Percentiles rank a stretch among this genome's conserved stretches.
phyloP scores from a whole-genome alignment of 352 stramenopile species.

The Globisporangium radiosum region DNA sequence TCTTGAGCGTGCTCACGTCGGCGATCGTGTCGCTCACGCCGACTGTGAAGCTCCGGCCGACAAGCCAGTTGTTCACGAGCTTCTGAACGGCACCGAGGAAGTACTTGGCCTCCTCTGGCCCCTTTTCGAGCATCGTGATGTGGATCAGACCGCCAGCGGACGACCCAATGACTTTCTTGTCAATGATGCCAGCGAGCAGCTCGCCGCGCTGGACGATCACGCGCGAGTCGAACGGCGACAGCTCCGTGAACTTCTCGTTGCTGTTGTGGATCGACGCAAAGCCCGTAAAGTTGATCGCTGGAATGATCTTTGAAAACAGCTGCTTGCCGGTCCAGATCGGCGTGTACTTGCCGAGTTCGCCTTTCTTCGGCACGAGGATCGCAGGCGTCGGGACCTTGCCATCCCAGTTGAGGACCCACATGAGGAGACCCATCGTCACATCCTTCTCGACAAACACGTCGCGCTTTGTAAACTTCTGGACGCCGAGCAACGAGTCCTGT shows the following conservation, averaged over 20 bases:
- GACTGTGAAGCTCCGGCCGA: constrained; percentile 97
- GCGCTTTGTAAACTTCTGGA: constrained; percentile 97
- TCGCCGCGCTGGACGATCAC: constrained; percentile 98
- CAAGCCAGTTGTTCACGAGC: constrained; percentile 98
- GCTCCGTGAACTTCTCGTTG: constrained; percentile 83
- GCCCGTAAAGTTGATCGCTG: constrained; percentile 94
- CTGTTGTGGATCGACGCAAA: constrained; percentile 94
- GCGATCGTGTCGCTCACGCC: constrained; percentile 98
- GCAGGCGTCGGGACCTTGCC: constrained; percentile 95
- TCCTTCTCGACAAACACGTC: constrained; percentile 98
- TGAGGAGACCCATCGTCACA: constrained; percentile 97
- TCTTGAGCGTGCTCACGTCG: constrained; percentile 96
- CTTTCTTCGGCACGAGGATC: constrained; percentile 94
- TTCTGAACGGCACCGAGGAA: constrained; percentile 94
- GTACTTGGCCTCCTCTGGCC: constrained; percentile 82
- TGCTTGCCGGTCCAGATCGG: constrained; percentile 98
- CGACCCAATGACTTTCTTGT: constrained; percentile 99
- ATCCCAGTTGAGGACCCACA: constrained; percentile 97
- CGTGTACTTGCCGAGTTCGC: constrained; percentile 76
- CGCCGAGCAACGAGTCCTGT: constrained; percentile 94
- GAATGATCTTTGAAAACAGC: constrained; percentile 95
- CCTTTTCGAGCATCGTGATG: constrained; percentile 93
- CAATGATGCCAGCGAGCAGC: constrained; percentile 96
- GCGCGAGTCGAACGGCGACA: constrained; percentile 94
- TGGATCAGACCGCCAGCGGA: constrained; percentile 97